Conservation (phyloP, 2,329 filamentous ascomycete species). For the Cylindrodendrum hubeiense region DNA sequence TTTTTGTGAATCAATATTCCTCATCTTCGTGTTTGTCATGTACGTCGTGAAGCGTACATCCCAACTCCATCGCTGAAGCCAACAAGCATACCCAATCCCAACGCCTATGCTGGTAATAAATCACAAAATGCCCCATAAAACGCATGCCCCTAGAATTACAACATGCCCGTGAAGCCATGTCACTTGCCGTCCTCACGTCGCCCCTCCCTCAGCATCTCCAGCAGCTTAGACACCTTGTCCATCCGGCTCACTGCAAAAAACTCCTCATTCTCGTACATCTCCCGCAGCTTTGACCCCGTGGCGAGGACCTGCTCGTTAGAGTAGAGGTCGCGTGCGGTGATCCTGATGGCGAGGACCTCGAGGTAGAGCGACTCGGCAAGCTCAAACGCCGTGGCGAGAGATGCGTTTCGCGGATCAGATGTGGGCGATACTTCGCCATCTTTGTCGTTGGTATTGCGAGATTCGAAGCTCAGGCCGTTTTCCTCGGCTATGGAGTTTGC, state of each 20-base stretch:
- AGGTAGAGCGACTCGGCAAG: constrained; percentile 42
- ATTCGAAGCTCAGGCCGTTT: constrained; percentile 2
- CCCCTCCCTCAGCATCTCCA: constrained; percentile 11
- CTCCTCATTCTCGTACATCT: constrained; percentile 46
- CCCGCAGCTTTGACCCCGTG: constrained; percentile 41
- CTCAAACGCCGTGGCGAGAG: constrained; percentile 3
- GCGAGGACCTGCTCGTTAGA: constrained; percentile 35
- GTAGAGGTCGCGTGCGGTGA: constrained; percentile 39
- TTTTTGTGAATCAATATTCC: background rate
- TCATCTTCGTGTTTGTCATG: background rate
- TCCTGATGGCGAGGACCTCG: constrained; percentile 40
- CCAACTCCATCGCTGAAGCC: background rate
- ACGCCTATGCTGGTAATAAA: background rate
- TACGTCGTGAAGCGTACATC: background rate
- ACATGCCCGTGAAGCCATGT: too few relatives aligned
- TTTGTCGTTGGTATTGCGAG: background rate
- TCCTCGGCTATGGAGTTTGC: constrained; percentile 14
- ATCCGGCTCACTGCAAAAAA: constrained; percentile 38
- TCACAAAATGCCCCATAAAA: too few relatives aligned
- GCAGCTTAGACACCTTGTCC: constrained; percentile 31
- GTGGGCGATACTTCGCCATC: constrained; percentile 5
- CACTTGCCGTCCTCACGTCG: background rate
- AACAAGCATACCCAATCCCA: background rate
- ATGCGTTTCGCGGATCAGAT: background rate
- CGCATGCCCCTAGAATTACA: background rate